Conservation (phyloP, 192 early-diverging fungal genomes). For the Piromyces sp. region DNA sequence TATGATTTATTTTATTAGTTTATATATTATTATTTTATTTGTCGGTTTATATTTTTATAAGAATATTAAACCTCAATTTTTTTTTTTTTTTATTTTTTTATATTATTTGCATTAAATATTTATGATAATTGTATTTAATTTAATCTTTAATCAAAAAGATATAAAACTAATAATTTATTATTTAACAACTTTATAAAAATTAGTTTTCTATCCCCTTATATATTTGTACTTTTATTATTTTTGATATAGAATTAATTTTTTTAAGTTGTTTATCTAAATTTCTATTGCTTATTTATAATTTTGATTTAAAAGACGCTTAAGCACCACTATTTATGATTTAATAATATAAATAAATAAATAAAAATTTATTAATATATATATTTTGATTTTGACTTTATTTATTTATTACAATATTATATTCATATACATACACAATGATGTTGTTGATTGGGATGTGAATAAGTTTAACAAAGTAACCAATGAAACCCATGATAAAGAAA, state of each 20-base stretch:
- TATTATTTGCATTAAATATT: neutral
- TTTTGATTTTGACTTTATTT: too few relatives aligned
- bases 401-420: neutral
- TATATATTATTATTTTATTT: neutral
- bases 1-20: neutral
- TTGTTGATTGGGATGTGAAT: conserved; percentile 99
- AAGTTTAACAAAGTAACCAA: conserved; percentile 96
- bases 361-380: too few relatives aligned
- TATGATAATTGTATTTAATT: neutral
- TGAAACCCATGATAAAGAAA: conserved; percentile 88
- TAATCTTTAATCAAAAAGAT: neutral
- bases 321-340: neutral
- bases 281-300: neutral
- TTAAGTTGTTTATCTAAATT: neutral
- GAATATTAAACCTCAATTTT: too few relatives aligned
- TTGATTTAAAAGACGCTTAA: neutral
- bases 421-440: conserved; percentile 58
- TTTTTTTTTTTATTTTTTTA: neutral
- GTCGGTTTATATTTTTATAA: neutral
- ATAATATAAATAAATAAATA: too few relatives aligned
- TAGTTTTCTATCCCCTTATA: neutral
- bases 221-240: neutral
- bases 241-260: neutral
- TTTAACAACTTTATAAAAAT: neutral
- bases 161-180: neutral